phyloP scores from a whole-genome alignment of 352 stramenopile species.

The Pythium coloratum region DNA sequence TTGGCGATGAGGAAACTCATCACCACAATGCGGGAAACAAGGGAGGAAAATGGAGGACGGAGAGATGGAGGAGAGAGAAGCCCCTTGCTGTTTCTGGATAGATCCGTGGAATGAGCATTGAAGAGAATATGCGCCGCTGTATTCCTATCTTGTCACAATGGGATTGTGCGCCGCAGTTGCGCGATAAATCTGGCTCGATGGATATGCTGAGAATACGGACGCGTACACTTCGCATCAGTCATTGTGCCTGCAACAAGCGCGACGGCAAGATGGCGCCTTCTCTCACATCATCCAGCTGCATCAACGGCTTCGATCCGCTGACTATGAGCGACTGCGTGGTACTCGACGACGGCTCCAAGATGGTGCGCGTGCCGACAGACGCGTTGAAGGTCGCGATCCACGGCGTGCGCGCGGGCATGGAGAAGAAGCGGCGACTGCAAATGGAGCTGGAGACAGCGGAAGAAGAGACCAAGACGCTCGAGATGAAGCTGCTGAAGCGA shows the following conservation, averaged over 20 bases:
- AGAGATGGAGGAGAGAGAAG: background rate
- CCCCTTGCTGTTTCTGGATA: background rate
- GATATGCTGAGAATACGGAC: slow-evolving; percentile 3
- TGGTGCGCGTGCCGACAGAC: slow-evolving; percentile 45
- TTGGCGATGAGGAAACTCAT: background rate
- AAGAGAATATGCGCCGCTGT: background rate
- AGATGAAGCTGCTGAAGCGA: slow-evolving; percentile 44
- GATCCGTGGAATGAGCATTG: background rate
- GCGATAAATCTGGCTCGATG: background rate
- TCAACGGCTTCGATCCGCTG: background rate
- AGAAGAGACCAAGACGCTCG: slow-evolving; percentile 40
- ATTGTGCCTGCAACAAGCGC: background rate
- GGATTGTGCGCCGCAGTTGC: background rate
- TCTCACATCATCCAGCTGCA: background rate
- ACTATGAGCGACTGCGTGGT: slow-evolving; percentile 16
- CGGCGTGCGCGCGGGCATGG: slow-evolving; percentile 30
- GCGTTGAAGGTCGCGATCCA: slow-evolving; percentile 40
- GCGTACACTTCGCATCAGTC: background rate
- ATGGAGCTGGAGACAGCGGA: slow-evolving; percentile 37
- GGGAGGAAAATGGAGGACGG: background rate
- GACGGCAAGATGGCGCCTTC: background rate
- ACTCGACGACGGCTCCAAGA: slow-evolving; percentile 28
- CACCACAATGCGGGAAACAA: too few relatives aligned
- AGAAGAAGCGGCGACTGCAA: slow-evolving; percentile 37
- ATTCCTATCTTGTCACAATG: background rate